Evolutionary conservation across 306 rosid species (phyloP), one percentile per base, ranked within the genome.

Genomic region (Citrullus amarus): DNA sequence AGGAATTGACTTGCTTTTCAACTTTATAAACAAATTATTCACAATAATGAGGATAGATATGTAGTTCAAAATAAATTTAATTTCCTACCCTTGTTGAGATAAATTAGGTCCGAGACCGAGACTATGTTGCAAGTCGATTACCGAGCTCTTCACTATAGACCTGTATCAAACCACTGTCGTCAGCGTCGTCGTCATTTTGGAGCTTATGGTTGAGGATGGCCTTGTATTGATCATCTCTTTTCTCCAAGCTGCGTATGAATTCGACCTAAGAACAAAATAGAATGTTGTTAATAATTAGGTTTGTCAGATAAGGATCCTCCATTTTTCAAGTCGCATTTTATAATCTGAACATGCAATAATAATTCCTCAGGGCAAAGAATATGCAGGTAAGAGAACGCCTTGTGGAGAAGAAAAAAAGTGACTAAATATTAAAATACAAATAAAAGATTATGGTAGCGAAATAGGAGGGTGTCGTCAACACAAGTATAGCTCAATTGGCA

Each of bases 221-320:
- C 90, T 86, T 91, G 93, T 83, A 88, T 78, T 83, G 83, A 60
- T 91, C 96, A 76, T 95, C 99, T 82, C 85, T 88, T 78, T 78
- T 89, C 81, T 83, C 95, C 72, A 92, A 83, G 79, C 80, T 81
- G 15, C 88, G 93, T 80, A 89, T 88, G 86, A 92, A 82, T 81
- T 91, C 96, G 65, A 91, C 90, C 98, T 93, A 34, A 36, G 79
- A 83, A 81, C 70, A 54, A 22, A 25, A 16, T 41, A 30, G 9
- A 17, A 73, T 15, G 11, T 32, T 17, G 50, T 73, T 67, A 67
- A 67, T 4, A 10, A 12, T 28, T 39, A 22, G 44, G 44, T 6
- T 41, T 41, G 44, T 41, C 44, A 6, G 39, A 36, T 41, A 41
- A 41, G 44, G 44, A 62, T 62, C 8, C 69, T 62, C 69, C 20